A percentile compares a stretch with the other conserved stretches of the same genome.
Conservation (phyloP, 2,329 filamentous ascomycete species). For the Stachybotrys chartarum region DNA sequence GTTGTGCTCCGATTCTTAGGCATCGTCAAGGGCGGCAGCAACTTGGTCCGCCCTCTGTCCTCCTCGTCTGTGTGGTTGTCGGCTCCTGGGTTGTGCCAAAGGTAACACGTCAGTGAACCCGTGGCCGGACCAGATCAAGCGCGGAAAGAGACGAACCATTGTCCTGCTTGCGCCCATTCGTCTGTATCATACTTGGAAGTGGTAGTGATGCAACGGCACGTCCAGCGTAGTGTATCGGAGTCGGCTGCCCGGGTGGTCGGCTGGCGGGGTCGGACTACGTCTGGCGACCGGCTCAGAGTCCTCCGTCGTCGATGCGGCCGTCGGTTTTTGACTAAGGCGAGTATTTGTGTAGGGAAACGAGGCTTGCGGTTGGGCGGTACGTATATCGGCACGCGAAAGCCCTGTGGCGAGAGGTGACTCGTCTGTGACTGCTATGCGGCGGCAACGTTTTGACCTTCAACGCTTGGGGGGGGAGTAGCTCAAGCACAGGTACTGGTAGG, state of each 20-base stretch:
- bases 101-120: constrained; percentile 12
- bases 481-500: not conserved
- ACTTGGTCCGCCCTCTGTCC: constrained; percentile 36
- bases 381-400: not conserved
- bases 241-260: constrained; percentile 7
- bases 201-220: constrained; percentile 6
- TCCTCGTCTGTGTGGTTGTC: constrained; percentile 24
- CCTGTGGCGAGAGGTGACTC: not conserved
- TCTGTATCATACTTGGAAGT: constrained; percentile 34
- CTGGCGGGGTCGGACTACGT: constrained; percentile 12
- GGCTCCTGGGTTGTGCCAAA: constrained; percentile 17
- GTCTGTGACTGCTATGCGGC: not conserved
- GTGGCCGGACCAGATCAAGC: not conserved
- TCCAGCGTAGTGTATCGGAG: not conserved
- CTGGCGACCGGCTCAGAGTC: not conserved
- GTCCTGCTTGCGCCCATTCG: constrained; percentile 33
- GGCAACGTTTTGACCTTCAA: not conserved
- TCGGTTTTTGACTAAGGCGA: too few species aligned
- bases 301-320: not conserved
- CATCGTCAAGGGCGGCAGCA: constrained; percentile 41
- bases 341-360: not conserved
- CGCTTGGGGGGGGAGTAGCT: not conserved
- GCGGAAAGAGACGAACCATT: constrained; percentile 23
- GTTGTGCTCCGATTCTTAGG: constrained; percentile 62
- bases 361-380: not conserved